Conservation (phyloP, 345 rosid species). For the Physaria fendleri region DNA sequence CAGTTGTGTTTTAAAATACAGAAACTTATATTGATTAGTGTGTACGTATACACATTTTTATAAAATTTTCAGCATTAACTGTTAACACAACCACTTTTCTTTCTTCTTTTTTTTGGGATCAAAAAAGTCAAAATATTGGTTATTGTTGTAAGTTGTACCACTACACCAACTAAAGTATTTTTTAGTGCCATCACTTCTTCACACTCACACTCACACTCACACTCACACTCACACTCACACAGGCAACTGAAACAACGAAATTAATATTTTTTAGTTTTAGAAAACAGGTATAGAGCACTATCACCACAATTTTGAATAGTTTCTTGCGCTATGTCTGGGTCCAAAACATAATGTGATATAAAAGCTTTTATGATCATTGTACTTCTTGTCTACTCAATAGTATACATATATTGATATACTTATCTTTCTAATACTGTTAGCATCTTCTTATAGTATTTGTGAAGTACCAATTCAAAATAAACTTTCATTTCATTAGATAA, state of each 20-base stretch:
- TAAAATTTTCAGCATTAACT: background rate
- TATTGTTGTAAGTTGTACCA: background rate
- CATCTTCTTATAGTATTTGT: too few relatives aligned
- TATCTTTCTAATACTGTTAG: too few relatives aligned
- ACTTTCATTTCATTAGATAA: too few relatives aligned
- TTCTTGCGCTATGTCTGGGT: too few relatives aligned
- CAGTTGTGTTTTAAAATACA: background rate
- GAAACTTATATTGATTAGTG: background rate
- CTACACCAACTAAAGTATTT: background rate
- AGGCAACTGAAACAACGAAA: background rate
- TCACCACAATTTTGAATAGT: too few relatives aligned
- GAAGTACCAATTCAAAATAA: too few relatives aligned
- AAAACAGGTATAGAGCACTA: background rate
- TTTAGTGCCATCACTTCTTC: background rate
- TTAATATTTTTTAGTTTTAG: background rate
- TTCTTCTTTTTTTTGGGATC: too few relatives aligned
- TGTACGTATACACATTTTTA: background rate
- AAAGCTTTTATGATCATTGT: too few relatives aligned
- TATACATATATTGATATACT: too few relatives aligned
- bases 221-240: background rate
- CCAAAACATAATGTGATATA: too few relatives aligned
- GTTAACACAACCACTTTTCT: background rate
- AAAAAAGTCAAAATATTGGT: background rate
- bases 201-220: too few relatives aligned
- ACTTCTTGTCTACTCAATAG: too few relatives aligned